Base-by-base conservation (phyloP, 2,329 filamentous ascomycete species). In the Uncinocarpus reesii region DNA sequence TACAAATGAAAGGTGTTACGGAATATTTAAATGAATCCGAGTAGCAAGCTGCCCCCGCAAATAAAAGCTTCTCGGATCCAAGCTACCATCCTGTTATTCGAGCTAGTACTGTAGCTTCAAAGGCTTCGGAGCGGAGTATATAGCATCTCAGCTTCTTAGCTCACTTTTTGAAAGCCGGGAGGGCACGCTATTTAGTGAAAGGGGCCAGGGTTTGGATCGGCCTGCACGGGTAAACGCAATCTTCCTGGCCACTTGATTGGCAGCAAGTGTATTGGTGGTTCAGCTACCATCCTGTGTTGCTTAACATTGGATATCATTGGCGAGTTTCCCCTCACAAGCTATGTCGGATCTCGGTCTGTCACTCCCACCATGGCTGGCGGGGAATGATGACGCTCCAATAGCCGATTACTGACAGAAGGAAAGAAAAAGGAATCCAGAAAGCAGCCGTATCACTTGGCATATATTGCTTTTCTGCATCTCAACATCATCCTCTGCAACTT, bases 321-420 rank as follows among this genome's bases (percentile, higher is more conserved):
- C 11, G 15, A n/a, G 29, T 42, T 31, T 16, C 40, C 38, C 40
- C 40, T 31, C 40, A 42, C 15, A 7, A 21, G 26, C 11, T 28
- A 32, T 31, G 24, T 42, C 40, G 40, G 40, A 42, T 42, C 40
- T 42, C 40, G 40, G 40, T 31, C 40, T 28, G 7, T 16, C 24
- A 4, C 11, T 15, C 16, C 18, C 8, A 2, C 7, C 8, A 18
- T 7, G 26, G 15, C 20, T 21, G 40, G 40, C 23, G 40, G 40
- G 28, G 40, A 28, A 32, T 10, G 29, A 11, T 32, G 29, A 11
- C 40, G 36, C 36, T 40, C 23, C 28, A 24, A 31, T 29, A 42
- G 38, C 38, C 38, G 38, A 42, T 31, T n/a, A 3, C 24, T 42
- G 6, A 29, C 5, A n/a, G 7, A 42, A 18, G 38, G 4, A 26